Conservation (phyloP, 2,329 filamentous ascomycete species). For the Biscogniauxia marginata region DNA sequence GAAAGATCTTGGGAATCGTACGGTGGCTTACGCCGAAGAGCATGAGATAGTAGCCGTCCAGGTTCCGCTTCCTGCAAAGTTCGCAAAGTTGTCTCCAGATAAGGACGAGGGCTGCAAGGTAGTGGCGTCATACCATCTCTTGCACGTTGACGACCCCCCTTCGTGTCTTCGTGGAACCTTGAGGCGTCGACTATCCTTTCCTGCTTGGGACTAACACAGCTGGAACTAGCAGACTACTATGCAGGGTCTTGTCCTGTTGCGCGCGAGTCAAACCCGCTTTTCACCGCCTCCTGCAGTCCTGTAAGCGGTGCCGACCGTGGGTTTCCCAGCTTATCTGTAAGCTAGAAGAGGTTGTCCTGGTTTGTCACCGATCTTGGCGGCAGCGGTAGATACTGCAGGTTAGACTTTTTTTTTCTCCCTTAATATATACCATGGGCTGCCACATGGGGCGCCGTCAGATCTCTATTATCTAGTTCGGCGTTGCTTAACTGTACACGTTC, state of each 20-base stretch:
- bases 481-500: neutral
- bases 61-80: neutral
- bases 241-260: slow-evolving; percentile 2
- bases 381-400: neutral
- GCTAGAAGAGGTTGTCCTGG: neutral
- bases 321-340: slow-evolving; percentile 1
- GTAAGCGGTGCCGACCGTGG: slow-evolving; percentile 7
- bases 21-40: neutral
- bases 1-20: neutral
- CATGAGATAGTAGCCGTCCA: neutral
- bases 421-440: neutral
- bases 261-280: slow-evolving; percentile 16
- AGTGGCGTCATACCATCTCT: neutral
- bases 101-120: too few relatives aligned
- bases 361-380: neutral
- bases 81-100: neutral
- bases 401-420: neutral
- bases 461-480: neutral
- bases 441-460: neutral
- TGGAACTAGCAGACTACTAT: neutral
- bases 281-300: slow-evolving; percentile 12
- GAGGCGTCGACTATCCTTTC: neutral
- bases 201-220: neutral
- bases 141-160: neutral
- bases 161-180: neutral